Evolutionary conservation across 139 green algal genomes (phyloP).

Genomic region (Mesotaenium endlicherianum): DNA sequence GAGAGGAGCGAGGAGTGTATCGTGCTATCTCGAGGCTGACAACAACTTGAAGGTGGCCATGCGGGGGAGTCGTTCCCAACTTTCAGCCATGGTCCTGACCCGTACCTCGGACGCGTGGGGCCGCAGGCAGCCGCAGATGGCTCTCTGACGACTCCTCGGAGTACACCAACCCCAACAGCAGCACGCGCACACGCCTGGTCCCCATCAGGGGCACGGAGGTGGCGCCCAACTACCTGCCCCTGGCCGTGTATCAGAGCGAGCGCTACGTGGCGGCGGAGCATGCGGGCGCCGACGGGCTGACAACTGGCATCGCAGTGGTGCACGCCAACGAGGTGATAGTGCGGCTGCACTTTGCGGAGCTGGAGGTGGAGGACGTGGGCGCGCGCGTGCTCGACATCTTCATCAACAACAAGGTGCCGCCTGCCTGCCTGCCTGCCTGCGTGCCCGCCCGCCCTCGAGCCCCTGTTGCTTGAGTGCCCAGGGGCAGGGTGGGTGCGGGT

Average conservation of each 20-base stretch:
- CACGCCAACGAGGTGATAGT: not conserved
- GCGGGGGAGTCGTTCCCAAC: not conserved
- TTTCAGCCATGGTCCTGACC: too few species aligned
- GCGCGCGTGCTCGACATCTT: slow-evolving; percentile 2
- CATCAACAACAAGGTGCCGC: slow-evolving; percentile 14
- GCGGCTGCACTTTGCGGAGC: slow-evolving; percentile 6
- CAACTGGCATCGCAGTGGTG: not conserved
- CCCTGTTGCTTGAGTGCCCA: too few species aligned
- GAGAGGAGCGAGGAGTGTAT: too few species aligned
- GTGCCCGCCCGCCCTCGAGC: too few species aligned
- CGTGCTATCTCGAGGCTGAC: too few species aligned
- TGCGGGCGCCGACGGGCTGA: not conserved
- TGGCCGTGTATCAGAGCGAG: not conserved
- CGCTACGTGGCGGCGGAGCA: not conserved
- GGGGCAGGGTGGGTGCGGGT: too few species aligned
- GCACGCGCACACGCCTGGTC: not conserved
- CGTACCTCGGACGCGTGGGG: too few species aligned
- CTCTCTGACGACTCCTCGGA: not conserved
- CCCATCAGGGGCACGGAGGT: not conserved
- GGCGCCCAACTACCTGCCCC: not conserved
- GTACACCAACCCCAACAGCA: slow-evolving; percentile 3
- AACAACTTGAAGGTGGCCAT: not conserved
- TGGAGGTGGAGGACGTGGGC: not conserved
- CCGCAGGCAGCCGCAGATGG: not conserved
- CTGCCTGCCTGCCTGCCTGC: too few species aligned